Evolutionary conservation across 345 rosid genomes (phyloP), one percentile per base, ranked within the genome.

Genomic region (Populus ilicifolia): DNA sequence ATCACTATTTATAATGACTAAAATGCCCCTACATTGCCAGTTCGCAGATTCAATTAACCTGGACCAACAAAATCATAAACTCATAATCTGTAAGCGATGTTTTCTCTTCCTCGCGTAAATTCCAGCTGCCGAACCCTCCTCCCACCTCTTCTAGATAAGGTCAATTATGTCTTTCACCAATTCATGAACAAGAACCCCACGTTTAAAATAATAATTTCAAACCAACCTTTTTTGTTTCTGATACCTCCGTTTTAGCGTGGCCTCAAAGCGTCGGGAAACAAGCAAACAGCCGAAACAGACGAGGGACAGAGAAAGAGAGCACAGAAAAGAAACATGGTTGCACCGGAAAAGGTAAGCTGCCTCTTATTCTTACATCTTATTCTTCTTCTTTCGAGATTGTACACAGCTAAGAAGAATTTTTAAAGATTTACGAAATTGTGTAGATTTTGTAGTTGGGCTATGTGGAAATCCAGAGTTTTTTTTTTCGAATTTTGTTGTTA

Each of bases 271-370:
- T 2, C 0, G 1, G 14, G 36, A 16, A 67, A n/a, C 23, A 17
- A 67, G n/a, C 78, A n/a, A 21, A 13, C 43, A 33, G 5, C 54
- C 1, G 2, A 52, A 52, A 20, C 59, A 52, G 23, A 20, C 59
- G 8, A 10, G 54, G 61, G 25, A 25, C 10, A 1, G 16, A 0
- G 50, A 41, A 35, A 43, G 25, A 29, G 4, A 30, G 44, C 38
- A 59, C 21, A 29, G 29, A 30, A 52, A 62, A 5, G 27, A 67
- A 68, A 36, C 56, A 76, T 76, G 79, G 69, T 69, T 41, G 74
- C 74, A 21, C 68, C 79, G 9, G 41, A 1, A 69, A 27, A 69
- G 61, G 79, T 76, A 59, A 69, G 30, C 33, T 27, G 30, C 61
- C 33, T 27, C 29, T 44, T 74, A 2, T 52, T 21, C 23, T 52